Base-by-base conservation (phyloP, 2,329 filamentous ascomycete species). In the Spiromastix sp. region DNA sequence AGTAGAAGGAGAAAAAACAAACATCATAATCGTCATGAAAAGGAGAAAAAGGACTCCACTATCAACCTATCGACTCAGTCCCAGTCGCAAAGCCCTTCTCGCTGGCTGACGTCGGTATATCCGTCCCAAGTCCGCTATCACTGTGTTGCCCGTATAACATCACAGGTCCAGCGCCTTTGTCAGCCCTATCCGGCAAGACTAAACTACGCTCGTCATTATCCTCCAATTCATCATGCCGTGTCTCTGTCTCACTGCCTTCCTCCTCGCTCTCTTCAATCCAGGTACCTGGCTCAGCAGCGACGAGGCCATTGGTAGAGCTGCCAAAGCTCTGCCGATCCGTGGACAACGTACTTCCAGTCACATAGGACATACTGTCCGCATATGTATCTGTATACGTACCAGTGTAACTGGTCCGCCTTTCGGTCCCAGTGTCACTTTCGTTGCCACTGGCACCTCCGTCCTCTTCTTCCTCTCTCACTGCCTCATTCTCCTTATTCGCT, bases 391-490 rank as follows among this genome's bases (percentile, higher is more conserved):
- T 55, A 38, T 56, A 61, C 3, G 55, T 61, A 12, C 55, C 55
- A 4, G 57, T 54, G 41, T 63, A 65, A 47, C 61, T 66, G 2
- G 60, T 56, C 29, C 60, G 50, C 29, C 64, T 52, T 40, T 67
- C 62, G 1, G 63, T 64, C n/a, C 54, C 57, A 11, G 55, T 46
- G 24, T 81, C 75, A 47, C 70, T 77, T 16, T 61, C 63, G 17
- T 55, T 44, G 38, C 54, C 59, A 27, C 58, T 59, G 8, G 55
- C 53, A 29, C 31, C 36, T 15, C 32, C 34, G 8, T 12, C 55
- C 44, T 79, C 76, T 41, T 82, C 78, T 31, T 70, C 72, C 51
- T 82, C 78, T n/a, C 68, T 67, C 25, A 81, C 63, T 4, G 61
- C 60, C 24, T 78, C 62, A 44, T 81, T 80, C 51, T 81, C 78